Evolutionary conservation across 225 moss, liverwort and hornwort species (phyloP), one percentile per base, ranked within the genome.

Genomic region (Rhytidiadelphus loreus): DNA sequence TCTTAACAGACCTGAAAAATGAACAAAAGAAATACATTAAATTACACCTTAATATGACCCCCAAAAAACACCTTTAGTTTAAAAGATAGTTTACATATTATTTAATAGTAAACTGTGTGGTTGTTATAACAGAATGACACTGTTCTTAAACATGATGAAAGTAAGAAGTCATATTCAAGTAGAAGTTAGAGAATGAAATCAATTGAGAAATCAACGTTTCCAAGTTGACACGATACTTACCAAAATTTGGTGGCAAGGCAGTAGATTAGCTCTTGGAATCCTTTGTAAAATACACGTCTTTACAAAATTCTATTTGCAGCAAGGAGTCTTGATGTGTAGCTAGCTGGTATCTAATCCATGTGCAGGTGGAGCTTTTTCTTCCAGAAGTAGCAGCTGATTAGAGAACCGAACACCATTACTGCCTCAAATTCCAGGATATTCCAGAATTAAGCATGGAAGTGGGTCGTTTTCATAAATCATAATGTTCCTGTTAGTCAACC

Each of bases 301-400:
- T 68, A 18, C 26, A 32, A 33, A 48, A 30, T 48, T 39, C 2
- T 48, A 52, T 12, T 16, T 46, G 55, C 29, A 62, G 29, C 18
- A 19, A 44, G 60, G 60, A 83, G 63, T 25, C 41, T 30, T 61
- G 81, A 71, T 33, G 11, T 65, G 21, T 25, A 62, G 60, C n/a
- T n/a, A n/a, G n/a, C 81, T 78, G 56, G 73, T 52, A 33, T 14
- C 23, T 89, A 89, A 61, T 89, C 91, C 11, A 91, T 75, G 43
- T 84, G 81, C 8, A 91, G 87, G 87, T 91, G 84, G 69, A 91
- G 35, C 74, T 87, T 89, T 68, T 91, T 91, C 85, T 89, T 85
- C 81, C 84, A 81, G 53, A 75, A 91, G 78, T 91, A 91, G 81
- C 60, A 85, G 84, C 76, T 87, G 66, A 87, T 59, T 25, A 56